Percentiles rank a stretch among this genome's conserved stretches.
Evolutionary conservation across 2,329 filamentous ascomycete species (phyloP).

Genomic region (Aspergillus eucalypticola): DNA sequence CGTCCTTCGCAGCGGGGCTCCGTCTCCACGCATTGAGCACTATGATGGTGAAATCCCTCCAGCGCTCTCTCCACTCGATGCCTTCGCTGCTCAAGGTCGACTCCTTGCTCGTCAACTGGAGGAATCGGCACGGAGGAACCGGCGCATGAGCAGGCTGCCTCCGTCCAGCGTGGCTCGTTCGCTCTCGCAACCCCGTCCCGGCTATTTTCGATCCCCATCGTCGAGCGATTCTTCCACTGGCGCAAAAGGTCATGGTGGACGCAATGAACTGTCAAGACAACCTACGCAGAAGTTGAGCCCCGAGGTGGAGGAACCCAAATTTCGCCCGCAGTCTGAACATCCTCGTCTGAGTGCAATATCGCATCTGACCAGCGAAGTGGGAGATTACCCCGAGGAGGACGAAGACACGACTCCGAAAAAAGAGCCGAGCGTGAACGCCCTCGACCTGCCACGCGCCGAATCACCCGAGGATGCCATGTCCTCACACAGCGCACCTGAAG

Average conservation of each 20-base stretch:
- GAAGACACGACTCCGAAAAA: constrained; percentile 36
- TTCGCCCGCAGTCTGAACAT: constrained; percentile 71
- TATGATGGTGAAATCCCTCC: constrained; percentile 77
- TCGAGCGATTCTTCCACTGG: constrained; percentile 50
- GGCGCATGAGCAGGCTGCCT: constrained; percentile 80
- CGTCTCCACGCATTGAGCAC: constrained; percentile 71
- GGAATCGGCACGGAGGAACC: constrained; percentile 70
- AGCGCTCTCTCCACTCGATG: constrained; percentile 89
- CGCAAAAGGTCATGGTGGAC: constrained; percentile 10
- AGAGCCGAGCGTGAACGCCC: constrained; percentile 23
- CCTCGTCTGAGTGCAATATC: constrained; percentile 68
- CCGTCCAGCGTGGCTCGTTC: constrained; percentile 81
- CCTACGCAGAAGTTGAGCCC: constrained; percentile 42
- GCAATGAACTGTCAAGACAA: constrained; percentile 32
- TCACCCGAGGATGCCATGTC: constrained; percentile 34
- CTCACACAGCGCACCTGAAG: constrained; percentile 16
- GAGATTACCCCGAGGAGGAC: constrained; percentile 24
- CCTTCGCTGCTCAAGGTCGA: constrained; percentile 88
- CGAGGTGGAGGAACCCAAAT: constrained; percentile 47
- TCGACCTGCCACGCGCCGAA: constrained; percentile 32
- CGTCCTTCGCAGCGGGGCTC: constrained; percentile 57
- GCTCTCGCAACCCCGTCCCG: constrained; percentile 73
- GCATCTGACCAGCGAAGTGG: constrained; percentile 29
- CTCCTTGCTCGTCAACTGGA: constrained; percentile 84
- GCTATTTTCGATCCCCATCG: constrained; percentile 76